These are phyloP conservation scores for Zalerion maritima DNA, from an alignment of 495 filamentous ascomycete genomes.

Conservation along the genomic window DNA sequence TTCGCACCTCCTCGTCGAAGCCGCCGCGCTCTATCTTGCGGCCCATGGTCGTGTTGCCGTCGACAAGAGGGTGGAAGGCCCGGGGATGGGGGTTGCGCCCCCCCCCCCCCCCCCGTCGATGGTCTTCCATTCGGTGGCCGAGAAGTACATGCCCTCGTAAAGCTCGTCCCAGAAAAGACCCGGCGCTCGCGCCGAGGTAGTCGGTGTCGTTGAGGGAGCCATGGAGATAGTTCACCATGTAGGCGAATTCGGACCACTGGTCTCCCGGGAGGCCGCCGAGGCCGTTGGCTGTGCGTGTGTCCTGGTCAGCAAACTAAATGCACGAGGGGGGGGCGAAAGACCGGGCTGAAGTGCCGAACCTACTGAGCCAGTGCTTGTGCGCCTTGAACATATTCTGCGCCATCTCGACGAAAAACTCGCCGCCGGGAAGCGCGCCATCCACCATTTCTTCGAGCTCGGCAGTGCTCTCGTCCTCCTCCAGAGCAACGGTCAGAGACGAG, in stretches of 20 bases:
- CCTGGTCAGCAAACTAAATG: neutral
- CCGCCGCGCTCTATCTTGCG: constrained; percentile 32
- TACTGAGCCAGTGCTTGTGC: constrained; percentile 39
- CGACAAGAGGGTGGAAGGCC: constrained; percentile 46
- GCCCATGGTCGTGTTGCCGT: constrained; percentile 37
- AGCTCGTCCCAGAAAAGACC: constrained; percentile 9
- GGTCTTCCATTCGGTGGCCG: constrained; percentile 37
- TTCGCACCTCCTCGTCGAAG: constrained; percentile 26
- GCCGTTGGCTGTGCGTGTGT: constrained; percentile 14
- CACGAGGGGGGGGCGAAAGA: constrained; percentile 6
- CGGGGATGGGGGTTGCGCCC: constrained; percentile 40
- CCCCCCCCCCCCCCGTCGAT: constrained; percentile 45
- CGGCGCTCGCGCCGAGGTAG: constrained; percentile 18
- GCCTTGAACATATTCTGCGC: constrained; percentile 49
- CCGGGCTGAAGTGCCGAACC: too few species aligned
- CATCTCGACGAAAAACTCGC: constrained; percentile 24
- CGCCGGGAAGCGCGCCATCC: constrained; percentile 10
- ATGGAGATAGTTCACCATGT: constrained; percentile 42
- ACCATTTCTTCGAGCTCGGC: constrained; percentile 22
- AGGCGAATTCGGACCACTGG: constrained; percentile 47
- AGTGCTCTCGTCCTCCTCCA: constrained; percentile 15
- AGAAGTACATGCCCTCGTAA: constrained; percentile 14
- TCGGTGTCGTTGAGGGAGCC: constrained; percentile 41
- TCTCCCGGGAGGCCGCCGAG: constrained; percentile 22
- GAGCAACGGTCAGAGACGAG: constrained; percentile 16